Percentiles rank a stretch among this genome's conserved stretches.
phyloP scores from a whole-genome alignment of 305 asterid genomes.

The Withania somnifera region DNA sequence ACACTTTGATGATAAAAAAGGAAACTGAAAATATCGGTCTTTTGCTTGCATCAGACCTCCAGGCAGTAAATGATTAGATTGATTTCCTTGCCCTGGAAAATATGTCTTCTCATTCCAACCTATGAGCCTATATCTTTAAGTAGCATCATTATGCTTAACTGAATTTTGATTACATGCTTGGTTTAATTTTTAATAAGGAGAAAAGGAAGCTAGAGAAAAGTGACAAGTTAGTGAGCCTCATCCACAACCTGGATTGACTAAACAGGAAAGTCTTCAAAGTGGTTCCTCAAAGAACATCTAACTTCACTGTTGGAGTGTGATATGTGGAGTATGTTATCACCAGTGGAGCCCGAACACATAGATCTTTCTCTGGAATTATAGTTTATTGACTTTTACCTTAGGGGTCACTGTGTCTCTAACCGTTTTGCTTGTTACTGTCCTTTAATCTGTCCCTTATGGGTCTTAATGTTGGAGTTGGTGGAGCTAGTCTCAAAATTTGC shows the following conservation, averaged over 20 bases:
- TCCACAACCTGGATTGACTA: neutral
- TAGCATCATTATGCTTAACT: neutral
- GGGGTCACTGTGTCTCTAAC: neutral
- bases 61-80: neutral
- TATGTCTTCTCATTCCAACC: neutral
- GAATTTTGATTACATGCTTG: neutral
- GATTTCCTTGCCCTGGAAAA: neutral
- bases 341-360: neutral
- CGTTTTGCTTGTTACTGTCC: neutral
- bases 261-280: neutral
- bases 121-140: neutral
- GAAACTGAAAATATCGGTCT: neutral
- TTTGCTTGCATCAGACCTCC: neutral
- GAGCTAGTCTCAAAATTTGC: neutral
- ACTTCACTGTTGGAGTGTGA: neutral
- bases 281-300: neutral
- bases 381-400: neutral
- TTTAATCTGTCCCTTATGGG: neutral
- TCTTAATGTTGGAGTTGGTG: neutral
- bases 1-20: neutral
- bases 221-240: neutral
- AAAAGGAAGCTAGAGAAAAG: neutral
- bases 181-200: neutral
- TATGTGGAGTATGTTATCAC: neutral
- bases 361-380: neutral